Percentiles rank a stretch among this genome's conserved stretches.
Evolutionary conservation across 75 land plant genomes (phyloP).

Genomic region (Cupressus sempervirens): DNA sequence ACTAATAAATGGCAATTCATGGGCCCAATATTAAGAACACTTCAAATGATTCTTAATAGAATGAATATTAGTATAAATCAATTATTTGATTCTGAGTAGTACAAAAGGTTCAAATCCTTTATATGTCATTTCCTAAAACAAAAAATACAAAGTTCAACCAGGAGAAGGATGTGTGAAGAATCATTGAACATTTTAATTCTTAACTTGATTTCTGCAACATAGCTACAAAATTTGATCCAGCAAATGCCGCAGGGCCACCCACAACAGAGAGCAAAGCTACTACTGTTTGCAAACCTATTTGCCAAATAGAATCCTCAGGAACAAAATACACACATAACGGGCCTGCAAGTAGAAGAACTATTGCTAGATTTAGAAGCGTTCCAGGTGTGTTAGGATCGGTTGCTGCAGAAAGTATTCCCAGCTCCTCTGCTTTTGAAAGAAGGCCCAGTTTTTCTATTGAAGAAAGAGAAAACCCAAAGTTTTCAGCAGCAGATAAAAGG

Average conservation of each 20-base stretch:
- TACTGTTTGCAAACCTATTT: conserved; percentile 61
- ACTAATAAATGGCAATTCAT: background rate
- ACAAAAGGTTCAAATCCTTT: background rate
- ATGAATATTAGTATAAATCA: background rate
- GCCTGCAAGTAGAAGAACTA: conserved; percentile 61
- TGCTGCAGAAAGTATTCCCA: conserved; percentile 88
- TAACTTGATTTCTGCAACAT: conserved; percentile 65
- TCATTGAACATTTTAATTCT: background rate
- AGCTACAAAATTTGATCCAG: conserved; percentile 87
- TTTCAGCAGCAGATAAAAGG: conserved; percentile 88
- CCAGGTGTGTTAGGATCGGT: conserved; percentile 84
- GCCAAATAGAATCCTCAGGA: conserved; percentile 67
- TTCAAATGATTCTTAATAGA: background rate
- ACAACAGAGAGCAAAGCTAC: conserved; percentile 65
- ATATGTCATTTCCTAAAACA: background rate
- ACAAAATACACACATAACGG: conserved; percentile 73
- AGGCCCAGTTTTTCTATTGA: conserved; percentile 85
- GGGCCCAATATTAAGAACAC: background rate
- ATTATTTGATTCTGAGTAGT: background rate
- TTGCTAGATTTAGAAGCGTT: conserved; percentile 52
- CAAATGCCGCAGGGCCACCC: conserved; percentile 96
- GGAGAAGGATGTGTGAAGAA: background rate
- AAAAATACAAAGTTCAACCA: background rate
- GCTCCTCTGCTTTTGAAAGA: conserved; percentile 91
- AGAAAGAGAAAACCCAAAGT: conserved; percentile 75